phyloP scores from a whole-genome alignment of 306 rosid species.

The Vigna angularis region DNA sequence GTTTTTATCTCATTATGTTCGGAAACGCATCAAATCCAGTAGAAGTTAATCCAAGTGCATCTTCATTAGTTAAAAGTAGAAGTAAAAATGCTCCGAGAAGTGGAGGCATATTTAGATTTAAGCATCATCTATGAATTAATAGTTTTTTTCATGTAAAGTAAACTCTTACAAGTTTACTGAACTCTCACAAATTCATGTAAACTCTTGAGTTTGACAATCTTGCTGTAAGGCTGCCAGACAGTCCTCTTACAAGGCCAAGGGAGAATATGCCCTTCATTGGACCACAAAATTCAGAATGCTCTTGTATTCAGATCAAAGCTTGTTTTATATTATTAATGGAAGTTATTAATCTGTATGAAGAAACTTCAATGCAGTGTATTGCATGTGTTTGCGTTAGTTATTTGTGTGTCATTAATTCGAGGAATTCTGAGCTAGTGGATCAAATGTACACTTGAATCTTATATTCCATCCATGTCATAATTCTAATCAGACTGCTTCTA shows the following conservation, averaged over 20 bases:
- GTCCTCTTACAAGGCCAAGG: neutral
- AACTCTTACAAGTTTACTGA: too few relatives aligned
- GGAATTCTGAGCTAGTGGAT: constrained; percentile 21
- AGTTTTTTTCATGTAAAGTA: too few relatives aligned
- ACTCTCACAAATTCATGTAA: too few relatives aligned
- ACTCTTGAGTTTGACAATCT: too few relatives aligned
- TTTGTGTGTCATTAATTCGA: neutral
- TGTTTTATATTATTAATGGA: neutral
- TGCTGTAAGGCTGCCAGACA: neutral
- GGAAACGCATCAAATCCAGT: too few relatives aligned
- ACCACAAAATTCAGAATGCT: neutral
- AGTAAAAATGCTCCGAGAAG: too few relatives aligned
- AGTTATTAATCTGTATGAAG: neutral
- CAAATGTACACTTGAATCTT: constrained; percentile 27
- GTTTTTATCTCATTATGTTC: too few relatives aligned
- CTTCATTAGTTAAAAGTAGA: too few relatives aligned
- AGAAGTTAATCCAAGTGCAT: too few relatives aligned
- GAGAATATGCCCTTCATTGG: neutral
- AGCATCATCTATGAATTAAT: too few relatives aligned
- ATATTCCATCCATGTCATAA: constrained; percentile 24
- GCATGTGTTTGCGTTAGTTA: neutral
- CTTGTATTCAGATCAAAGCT: neutral
- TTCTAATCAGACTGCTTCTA: constrained; percentile 9
- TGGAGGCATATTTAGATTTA: too few relatives aligned
- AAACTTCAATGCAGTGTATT: neutral